Evolutionary conservation across 1,284 basidiomycete genomes (phyloP).

Genomic region (Cerioporus squamosus): DNA sequence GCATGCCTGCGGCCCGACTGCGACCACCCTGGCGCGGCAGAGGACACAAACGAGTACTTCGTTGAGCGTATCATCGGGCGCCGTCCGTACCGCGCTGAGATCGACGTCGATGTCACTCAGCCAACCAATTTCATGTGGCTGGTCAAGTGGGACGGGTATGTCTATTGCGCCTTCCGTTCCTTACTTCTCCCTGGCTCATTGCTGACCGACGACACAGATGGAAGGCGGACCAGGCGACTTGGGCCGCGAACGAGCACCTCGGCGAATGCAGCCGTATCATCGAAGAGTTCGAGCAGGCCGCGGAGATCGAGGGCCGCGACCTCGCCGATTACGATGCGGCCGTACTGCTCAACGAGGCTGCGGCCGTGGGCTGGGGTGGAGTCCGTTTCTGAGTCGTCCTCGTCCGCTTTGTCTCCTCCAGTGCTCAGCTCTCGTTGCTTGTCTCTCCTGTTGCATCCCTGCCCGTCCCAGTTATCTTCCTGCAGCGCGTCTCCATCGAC

Average conservation of each 20-base stretch:
- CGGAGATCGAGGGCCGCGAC: constrained; percentile 20
- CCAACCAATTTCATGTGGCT: constrained; percentile 18
- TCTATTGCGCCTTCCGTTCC: neutral
- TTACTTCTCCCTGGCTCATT: no score
- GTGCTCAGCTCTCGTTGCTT: neutral
- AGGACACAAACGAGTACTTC: constrained; percentile 24
- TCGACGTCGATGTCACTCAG: constrained; percentile 4
- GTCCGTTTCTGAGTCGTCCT: neutral
- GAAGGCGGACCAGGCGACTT: constrained; percentile 20
- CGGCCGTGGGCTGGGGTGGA: constrained; percentile 14
- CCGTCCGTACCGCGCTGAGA: constrained; percentile 13
- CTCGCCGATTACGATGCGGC: constrained; percentile 1
- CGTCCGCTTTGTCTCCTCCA: neutral
- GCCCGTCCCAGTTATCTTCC: no score
- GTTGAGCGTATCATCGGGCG: constrained; percentile 28
- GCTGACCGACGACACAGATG: constrained; percentile 6
- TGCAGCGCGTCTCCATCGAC: no score
- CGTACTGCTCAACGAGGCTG: constrained; percentile 20
- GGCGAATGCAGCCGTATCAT: constrained; percentile 21
- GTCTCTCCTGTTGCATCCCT: no score
- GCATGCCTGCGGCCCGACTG: constrained; percentile 25
- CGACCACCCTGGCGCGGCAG: constrained; percentile 18
- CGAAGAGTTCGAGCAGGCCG: constrained; percentile 22
- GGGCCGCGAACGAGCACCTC: constrained; percentile 17
- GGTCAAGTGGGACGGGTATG: constrained; percentile 26